Base-by-base conservation (phyloP, 257 asterid species). In the Nicotiana undulata region DNA sequence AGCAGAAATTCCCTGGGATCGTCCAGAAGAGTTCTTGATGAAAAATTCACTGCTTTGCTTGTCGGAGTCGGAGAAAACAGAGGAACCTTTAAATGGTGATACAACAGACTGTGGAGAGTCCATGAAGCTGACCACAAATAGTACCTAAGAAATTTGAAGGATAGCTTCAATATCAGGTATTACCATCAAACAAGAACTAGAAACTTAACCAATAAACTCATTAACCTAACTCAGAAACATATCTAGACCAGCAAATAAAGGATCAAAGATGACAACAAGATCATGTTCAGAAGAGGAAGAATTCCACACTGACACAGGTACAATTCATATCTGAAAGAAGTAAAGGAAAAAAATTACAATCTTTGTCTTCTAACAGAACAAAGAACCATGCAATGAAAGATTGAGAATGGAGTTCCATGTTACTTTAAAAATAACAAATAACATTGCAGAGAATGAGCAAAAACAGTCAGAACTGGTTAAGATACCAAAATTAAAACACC, bases 61-160 rank as follows among this genome's bases (percentile, higher is more conserved):
- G 84, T 91, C 96, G 1, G 93, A 82, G 20, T 92, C 96, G 0
- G 80, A 63, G 17, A 88, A 88, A 49, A 77, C 56, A 5, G 90
- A 31, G 68, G 97, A 80, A 84, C 86, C 84, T 90, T 93, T 90
- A 59, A 91, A 92, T 8, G 98, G 97, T 26, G 98, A 93, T 68
- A 93, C 94, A 67, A 92, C 93, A 22, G 98, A 95, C 67, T 90
- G 96, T 79, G 92, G 97, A 66, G 99, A 93, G 86, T 92, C 97
- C 99, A 95, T 95, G 84, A 87, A 81, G 86, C 63, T 61, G 88
- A 80, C 70, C 78, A 76, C 56, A 28, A 66, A 53, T 77, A 72
- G 26, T 24, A 74, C 78, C 78, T 74, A 0, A 1, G 16, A 49
- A 49, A 49, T 7, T 74, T 3, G 3, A 74, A 46, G 61, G 24